Conservation (phyloP, 768 basidiomycete species). For the Tricholoma hemisulphureum region DNA sequence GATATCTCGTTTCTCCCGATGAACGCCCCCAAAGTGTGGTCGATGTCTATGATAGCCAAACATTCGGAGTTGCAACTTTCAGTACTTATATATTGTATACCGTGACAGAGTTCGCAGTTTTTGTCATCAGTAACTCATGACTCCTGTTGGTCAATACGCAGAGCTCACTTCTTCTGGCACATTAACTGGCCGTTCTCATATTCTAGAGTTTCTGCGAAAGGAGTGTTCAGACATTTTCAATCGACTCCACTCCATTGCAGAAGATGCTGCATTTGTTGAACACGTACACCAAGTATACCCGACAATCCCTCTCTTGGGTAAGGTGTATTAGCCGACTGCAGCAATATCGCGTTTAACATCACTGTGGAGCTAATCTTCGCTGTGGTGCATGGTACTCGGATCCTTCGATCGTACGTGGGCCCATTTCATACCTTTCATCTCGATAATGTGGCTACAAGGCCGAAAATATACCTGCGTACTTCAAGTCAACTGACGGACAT, state of each 20-base stretch:
- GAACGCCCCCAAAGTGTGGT: no score
- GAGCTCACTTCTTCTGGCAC: background rate
- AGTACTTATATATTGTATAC: no score
- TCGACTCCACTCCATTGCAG: slow-evolving; percentile 80
- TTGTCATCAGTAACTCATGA: background rate
- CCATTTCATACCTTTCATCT: background rate
- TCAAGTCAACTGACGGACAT: slow-evolving; percentile 92
- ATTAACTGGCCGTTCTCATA: slow-evolving; percentile 10
- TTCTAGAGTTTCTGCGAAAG: slow-evolving; percentile 55
- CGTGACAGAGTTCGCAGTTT: background rate
- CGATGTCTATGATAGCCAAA: no score
- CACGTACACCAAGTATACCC: slow-evolving; percentile 27
- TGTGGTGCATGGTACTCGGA: slow-evolving; percentile 95
- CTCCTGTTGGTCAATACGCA: background rate
- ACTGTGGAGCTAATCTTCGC: slow-evolving; percentile 73
- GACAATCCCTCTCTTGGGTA: slow-evolving; percentile 57
- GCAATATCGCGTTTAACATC: background rate
- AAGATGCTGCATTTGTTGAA: slow-evolving; percentile 71
- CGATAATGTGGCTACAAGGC: slow-evolving; percentile 21
- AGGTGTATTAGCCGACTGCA: slow-evolving; percentile 5
- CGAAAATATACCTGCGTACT: slow-evolving; percentile 61
- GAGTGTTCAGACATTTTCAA: slow-evolving; percentile 81
- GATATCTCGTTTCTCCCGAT: no score
- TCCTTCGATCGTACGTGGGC: slow-evolving; percentile 54
- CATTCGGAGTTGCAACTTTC: no score